Percentiles rank a stretch among this genome's conserved stretches.
Evolutionary conservation across 1,284 basidiomycete species (phyloP).

Genomic region (Apiotrichum sp.): DNA sequence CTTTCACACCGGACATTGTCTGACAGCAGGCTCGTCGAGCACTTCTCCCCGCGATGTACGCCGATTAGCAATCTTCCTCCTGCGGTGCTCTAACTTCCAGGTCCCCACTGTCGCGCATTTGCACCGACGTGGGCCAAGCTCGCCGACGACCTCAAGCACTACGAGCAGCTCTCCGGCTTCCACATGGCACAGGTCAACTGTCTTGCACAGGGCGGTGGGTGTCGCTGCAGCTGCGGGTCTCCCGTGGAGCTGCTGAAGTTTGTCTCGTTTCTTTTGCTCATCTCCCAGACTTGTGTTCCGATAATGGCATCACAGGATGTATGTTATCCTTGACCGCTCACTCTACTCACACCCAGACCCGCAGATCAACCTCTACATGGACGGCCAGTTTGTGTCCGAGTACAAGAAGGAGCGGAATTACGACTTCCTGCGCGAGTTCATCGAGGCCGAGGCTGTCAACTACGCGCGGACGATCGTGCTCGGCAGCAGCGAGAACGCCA

Average conservation of each 20-base stretch:
- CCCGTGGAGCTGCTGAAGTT: neutral
- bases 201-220: conserved; percentile 69
- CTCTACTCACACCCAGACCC: conserved; percentile 52
- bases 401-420: conserved; percentile 56
- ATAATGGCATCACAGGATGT: conserved; percentile 62
- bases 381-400: conserved; percentile 59
- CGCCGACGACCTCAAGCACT: conserved; percentile 53
- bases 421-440: conserved; percentile 53
- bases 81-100: conserved; percentile 19
- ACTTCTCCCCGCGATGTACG: conserved; percentile 46
- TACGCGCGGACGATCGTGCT: conserved; percentile 28
- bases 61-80: neutral
- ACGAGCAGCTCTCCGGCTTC: conserved; percentile 55
- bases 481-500: neutral
- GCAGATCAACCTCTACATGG: conserved; percentile 60
- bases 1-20: conserved; percentile 8
- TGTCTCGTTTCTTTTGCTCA: neutral
- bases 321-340: conserved; percentile 10
- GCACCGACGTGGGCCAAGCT: conserved; percentile 77
- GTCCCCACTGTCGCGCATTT: conserved; percentile 45
- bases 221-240: too few species aligned
- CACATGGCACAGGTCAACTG: conserved; percentile 82
- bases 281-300: conserved; percentile 65
- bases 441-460: conserved; percentile 47
- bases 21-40: conserved; percentile 44